Evolutionary conservation across 2,329 filamentous ascomycete species (phyloP), one percentile per base, ranked within the genome.

Genomic region (Didymella segeticola): DNA sequence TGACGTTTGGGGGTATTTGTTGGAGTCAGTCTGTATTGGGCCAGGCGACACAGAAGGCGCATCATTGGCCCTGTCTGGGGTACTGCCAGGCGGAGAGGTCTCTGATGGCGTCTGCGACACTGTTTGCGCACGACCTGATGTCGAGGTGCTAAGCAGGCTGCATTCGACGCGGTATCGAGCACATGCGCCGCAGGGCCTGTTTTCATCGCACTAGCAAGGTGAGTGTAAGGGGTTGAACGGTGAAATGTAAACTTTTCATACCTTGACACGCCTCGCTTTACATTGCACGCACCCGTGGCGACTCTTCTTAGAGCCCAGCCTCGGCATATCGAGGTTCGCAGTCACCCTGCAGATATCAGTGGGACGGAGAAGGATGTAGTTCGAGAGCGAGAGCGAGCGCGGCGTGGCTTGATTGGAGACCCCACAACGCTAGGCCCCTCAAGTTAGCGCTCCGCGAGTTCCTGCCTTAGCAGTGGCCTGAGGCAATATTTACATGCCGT

Each of bases 191-290:
- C 68, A 71, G 23, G 68, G 65, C 12, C 60, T 56, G 33, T 62
- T 64, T 53, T 72, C 68, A 26, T 71, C 67, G 53, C 69, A 72
- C 69, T 71, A 33, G 23, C 36, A 31, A 39, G 31, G 33, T 45
- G 15, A 25, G 31, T 31, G 30, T 17, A 19, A 9, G 14, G n/a
- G 6, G 33, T 15, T 14, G 10, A 36, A 26, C 20, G 10, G 37
- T 26, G 22, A 36, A n/a, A n/a, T n/a, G n/a, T n/a, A n/a, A n/a
- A n/a, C n/a, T 29, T 12, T 46, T 66, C 65, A 57, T 66, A 68
- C 65, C 60, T 71, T 71, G 10, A 71, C 67, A 23, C 64, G 66
- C 36, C 66, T 57, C 11, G 49, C 53, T 47, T 69, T 71, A 43
- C 66, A 71, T 27, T 67, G 65, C 30, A 43, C 25, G 39, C 68